phyloP scores from a whole-genome alignment of 176 grass and related monocot genomes.

The Hsuehochloa calcarea region DNA sequence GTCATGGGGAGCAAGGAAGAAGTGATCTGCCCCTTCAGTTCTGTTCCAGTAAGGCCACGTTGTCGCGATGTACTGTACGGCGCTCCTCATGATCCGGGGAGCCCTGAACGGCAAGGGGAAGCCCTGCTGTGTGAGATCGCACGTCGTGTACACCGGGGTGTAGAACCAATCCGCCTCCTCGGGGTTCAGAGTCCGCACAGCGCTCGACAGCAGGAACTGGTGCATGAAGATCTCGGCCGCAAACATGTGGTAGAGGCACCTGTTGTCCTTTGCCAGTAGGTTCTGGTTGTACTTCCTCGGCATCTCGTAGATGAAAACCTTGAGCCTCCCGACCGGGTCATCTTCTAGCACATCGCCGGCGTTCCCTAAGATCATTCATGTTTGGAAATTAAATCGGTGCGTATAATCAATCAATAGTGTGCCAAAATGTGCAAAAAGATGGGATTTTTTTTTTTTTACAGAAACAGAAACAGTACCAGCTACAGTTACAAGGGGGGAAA shows the following conservation, averaged over 20 bases:
- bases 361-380: conserved; percentile 6
- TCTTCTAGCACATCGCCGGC: conserved; percentile 51
- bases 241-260: conserved; percentile 68
- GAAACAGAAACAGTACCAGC: too few relatives aligned
- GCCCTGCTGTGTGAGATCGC: conserved; percentile 54
- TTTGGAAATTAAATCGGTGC: not conserved
- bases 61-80: conserved; percentile 41
- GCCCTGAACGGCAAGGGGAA: conserved; percentile 62
- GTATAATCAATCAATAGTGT: not conserved
- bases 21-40: conserved; percentile 53
- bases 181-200: conserved; percentile 52
- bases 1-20: conserved; percentile 57
- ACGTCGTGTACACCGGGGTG: conserved; percentile 56
- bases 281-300: conserved; percentile 61
- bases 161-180: conserved; percentile 74
- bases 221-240: conserved; percentile 78
- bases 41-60: conserved; percentile 69
- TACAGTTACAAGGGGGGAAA: not conserved
- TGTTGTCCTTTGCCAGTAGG: conserved; percentile 48
- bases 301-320: conserved; percentile 70
- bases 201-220: conserved; percentile 53
- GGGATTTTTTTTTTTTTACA: not conserved
- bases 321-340: conserved; percentile 59
- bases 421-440: not conserved
- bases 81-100: conserved; percentile 67